Evolutionary conservation across 257 asterid species (phyloP).

Genomic region (Gentiana dahurica): DNA sequence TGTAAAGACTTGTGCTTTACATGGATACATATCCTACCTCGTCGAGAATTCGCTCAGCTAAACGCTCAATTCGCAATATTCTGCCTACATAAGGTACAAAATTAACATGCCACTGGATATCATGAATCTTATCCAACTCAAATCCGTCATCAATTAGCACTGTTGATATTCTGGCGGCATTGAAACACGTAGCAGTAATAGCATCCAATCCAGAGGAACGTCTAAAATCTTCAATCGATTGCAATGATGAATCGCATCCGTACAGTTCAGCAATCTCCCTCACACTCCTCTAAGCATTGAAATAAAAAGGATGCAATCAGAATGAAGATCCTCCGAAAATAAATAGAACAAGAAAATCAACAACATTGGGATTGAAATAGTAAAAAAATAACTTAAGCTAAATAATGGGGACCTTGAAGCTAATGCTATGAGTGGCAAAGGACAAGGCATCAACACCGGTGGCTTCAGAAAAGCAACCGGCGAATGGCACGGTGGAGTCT

Average conservation of each 20-base stretch:
- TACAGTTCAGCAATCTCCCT: slow-evolving; percentile 69
- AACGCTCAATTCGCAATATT: slow-evolving; percentile 65
- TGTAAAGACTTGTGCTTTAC: too few relatives aligned
- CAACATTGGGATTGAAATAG: neutral
- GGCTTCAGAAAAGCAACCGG: slow-evolving; percentile 81
- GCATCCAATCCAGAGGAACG: slow-evolving; percentile 51
- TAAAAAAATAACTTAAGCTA: too few relatives aligned
- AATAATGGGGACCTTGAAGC: slow-evolving; percentile 50
- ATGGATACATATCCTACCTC: slow-evolving; percentile 21
- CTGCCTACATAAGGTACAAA: slow-evolving; percentile 65
- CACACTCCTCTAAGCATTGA: slow-evolving; percentile 56
- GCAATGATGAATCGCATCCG: slow-evolving; percentile 50
- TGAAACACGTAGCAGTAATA: slow-evolving; percentile 50
- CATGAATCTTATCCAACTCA: slow-evolving; percentile 48
- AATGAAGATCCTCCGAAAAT: neutral
- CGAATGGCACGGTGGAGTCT: slow-evolving; percentile 60
- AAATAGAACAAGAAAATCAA: neutral
- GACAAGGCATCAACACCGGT: slow-evolving; percentile 63
- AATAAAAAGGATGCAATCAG: neutral
- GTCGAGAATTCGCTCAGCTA: slow-evolving; percentile 70
- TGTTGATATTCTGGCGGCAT: slow-evolving; percentile 53
- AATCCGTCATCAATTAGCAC: slow-evolving; percentile 83
- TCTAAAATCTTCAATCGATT: slow-evolving; percentile 60
- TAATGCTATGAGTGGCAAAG: slow-evolving; percentile 52
- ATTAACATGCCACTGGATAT: slow-evolving; percentile 59